Conservation (phyloP, 495 filamentous ascomycete species). For the Penicilliopsis zonata region DNA sequence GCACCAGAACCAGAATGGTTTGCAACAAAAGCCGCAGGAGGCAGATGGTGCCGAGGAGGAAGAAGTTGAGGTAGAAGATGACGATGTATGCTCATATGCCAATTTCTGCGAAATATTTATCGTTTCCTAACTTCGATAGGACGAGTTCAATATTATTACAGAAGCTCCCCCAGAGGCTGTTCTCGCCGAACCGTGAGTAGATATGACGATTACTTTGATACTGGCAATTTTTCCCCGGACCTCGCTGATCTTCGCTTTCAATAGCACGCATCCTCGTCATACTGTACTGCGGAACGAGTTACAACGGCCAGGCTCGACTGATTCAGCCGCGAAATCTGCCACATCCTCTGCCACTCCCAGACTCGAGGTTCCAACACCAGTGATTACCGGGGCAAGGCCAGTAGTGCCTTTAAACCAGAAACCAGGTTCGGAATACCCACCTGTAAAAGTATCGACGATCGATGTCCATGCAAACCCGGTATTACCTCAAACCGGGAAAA, state of each 20-base stretch:
- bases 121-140: constrained; percentile 6
- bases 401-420: constrained; percentile 34
- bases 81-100: constrained; percentile 40
- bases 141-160: constrained; percentile 95
- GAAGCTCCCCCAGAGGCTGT: constrained; percentile 69
- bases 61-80: constrained; percentile 62
- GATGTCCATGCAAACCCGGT: constrained; percentile 75
- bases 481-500: constrained; percentile 60
- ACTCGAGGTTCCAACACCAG: constrained; percentile 31
- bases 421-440: constrained; percentile 48
- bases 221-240: not conserved
- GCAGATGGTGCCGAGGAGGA: constrained; percentile 48
- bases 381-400: constrained; percentile 18
- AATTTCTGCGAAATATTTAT: not conserved
- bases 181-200: constrained; percentile 44
- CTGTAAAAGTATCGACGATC: constrained; percentile 63
- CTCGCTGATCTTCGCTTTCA: constrained; percentile 4
- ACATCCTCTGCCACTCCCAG: constrained; percentile 27
- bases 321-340: constrained; percentile 24
- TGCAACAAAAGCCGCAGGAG: constrained; percentile 15
- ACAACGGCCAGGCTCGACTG: constrained; percentile 44
- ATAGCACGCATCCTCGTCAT: constrained; percentile 32
- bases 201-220: too few species aligned
- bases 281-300: constrained; percentile 48
- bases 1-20: constrained; percentile 13